phyloP scores from a whole-genome alignment of 2,329 filamentous ascomycete species.

The Pyricularia grisea region DNA sequence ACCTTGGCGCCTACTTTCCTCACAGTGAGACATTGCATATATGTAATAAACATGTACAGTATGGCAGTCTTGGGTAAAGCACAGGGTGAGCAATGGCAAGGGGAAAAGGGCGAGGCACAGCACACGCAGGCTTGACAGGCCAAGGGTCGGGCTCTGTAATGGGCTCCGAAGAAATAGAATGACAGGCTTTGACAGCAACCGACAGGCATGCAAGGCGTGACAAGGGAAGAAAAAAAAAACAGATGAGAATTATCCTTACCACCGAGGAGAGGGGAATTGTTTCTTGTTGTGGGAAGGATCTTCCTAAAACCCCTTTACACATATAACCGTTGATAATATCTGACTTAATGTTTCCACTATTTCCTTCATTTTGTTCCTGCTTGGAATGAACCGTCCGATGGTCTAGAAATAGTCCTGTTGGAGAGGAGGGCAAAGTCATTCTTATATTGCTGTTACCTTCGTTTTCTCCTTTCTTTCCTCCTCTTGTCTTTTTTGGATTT shows the following conservation, averaged over 20 bases:
- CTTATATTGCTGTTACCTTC: background rate
- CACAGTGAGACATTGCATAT: background rate
- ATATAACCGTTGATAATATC: background rate
- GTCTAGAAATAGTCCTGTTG: background rate
- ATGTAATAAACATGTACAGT: background rate
- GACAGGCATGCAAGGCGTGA: too few species aligned
- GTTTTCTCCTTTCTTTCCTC: background rate
- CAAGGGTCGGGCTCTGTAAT: background rate
- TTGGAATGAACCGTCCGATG: background rate
- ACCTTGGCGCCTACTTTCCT: background rate
- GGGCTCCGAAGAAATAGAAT: too few species aligned
- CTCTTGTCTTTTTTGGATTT: background rate
- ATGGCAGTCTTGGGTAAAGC: background rate
- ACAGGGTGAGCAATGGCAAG: background rate
- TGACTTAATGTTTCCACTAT: background rate
- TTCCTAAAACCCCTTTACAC: background rate
- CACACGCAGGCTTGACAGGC: too few species aligned
- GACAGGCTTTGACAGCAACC: too few species aligned
- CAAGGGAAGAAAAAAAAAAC: background rate
- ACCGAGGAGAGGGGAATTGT: background rate
- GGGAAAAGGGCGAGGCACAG: background rate
- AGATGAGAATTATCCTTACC: background rate
- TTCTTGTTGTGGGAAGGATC: background rate
- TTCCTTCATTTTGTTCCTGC: background rate
- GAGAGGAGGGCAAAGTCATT: background rate